Evolutionary conservation across 441 rosid species (phyloP).

Genomic region (Brassica balearica): DNA sequence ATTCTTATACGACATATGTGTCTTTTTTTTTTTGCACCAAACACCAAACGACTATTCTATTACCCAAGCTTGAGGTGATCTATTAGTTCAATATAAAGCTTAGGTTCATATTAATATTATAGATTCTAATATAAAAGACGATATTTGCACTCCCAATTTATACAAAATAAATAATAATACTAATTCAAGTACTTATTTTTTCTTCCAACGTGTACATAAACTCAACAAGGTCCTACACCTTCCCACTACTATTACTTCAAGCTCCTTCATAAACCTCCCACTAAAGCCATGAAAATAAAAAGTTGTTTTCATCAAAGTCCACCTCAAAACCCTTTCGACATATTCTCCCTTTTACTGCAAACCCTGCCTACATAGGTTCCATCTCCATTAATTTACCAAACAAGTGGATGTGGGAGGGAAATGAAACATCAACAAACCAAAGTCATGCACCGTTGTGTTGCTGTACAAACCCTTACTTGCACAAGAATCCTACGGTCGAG

Average conservation of each 20-base stretch:
- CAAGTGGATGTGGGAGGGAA: constrained; percentile 18
- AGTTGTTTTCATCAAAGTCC: constrained; percentile 72
- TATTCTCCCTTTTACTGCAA: constrained; percentile 46
- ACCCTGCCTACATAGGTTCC: constrained; percentile 45
- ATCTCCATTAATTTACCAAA: constrained; percentile 55
- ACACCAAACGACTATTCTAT: too few relatives aligned
- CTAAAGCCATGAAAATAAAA: constrained; percentile 54
- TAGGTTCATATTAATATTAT: too few relatives aligned
- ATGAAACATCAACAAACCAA: constrained; percentile 18
- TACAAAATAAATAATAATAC: constrained; percentile 21
- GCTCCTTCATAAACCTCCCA: constrained; percentile 46
- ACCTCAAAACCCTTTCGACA: constrained; percentile 65
- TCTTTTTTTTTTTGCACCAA: too few relatives aligned
- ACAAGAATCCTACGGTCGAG: constrained; percentile 54
- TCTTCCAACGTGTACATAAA: constrained; percentile 38
- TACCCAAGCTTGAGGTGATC: too few relatives aligned
- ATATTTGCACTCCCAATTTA: constrained; percentile 11
- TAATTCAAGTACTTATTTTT: constrained; percentile 11
- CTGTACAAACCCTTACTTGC: constrained; percentile 41
- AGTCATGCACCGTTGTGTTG: constrained; percentile 33
- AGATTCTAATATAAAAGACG: too few relatives aligned
- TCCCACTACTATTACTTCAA: constrained; percentile 54
- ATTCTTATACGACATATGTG: too few relatives aligned
- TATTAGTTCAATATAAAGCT: too few relatives aligned
- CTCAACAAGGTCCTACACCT: constrained; percentile 65